A percentile compares a stretch with the other conserved stretches of the same genome.
These are phyloP conservation scores for Biscogniauxia mediterranea DNA, from an alignment of 2,329 filamentous ascomycete species.

Conservation along the genomic window DNA sequence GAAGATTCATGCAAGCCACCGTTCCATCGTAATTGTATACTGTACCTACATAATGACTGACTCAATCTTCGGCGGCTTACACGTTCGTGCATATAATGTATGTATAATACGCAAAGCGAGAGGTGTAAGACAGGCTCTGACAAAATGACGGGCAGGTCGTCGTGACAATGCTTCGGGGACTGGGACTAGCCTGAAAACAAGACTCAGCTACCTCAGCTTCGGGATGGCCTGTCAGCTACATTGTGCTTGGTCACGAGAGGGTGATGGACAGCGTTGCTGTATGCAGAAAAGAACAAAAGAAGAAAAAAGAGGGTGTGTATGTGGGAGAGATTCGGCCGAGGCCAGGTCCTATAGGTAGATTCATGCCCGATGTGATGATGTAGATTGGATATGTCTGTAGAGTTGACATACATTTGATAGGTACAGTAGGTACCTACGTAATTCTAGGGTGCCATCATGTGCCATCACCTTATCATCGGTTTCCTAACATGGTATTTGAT, in stretches of 20 bases:
- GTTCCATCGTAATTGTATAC: background rate
- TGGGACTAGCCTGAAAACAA: background rate
- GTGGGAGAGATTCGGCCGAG: too few relatives aligned
- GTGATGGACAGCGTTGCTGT: background rate
- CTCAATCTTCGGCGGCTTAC: background rate
- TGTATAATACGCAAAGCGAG: background rate
- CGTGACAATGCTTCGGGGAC: background rate
- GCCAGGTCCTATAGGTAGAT: too few relatives aligned
- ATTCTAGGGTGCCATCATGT: background rate
- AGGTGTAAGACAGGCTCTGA: background rate
- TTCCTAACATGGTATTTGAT: background rate
- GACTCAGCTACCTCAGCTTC: background rate
- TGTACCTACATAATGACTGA: background rate
- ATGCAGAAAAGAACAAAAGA: background rate
- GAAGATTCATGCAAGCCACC: background rate
- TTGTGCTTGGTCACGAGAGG: background rate
- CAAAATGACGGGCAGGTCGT: background rate
- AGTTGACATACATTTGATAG: too few relatives aligned
- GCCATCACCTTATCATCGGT: background rate
- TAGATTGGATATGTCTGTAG: too few relatives aligned
- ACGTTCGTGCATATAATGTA: background rate
- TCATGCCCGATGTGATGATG: too few relatives aligned
- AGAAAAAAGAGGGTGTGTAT: background rate
- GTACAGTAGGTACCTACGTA: background rate
- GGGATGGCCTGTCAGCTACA: background rate